Base-by-base conservation (phyloP, 2,329 filamentous ascomycete species). In the Phoma sp. region DNA sequence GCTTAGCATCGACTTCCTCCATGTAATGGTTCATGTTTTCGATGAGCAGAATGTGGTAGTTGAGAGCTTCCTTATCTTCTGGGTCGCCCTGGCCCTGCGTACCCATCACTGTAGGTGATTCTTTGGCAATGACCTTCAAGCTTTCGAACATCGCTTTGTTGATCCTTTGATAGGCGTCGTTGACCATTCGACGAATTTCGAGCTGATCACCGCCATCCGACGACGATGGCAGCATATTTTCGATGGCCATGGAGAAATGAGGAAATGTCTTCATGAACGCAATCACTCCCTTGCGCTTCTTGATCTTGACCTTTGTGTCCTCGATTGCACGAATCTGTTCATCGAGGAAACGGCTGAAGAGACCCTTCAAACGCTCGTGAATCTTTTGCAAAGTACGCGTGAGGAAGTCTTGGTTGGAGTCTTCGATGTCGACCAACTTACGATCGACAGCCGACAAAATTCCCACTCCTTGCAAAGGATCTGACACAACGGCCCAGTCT, bases 21-120 rank as follows among this genome's bases (percentile, higher is more conserved):
- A 95, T 81, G 77, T 96, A 98, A 75, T 96, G 92, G 70, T 97
- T 96, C 92, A 97, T 97, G 75, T 99, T 99, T 75, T 99, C 93
- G 64, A 99, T 98, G 48, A 98, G 83, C 30, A 98, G 83, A 67
- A 99, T 96, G 75, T 98, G 93, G 77, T 96, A 96, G 77, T 98
- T 98, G 57, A 99, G 84, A 4, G 92, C 91, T 74, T 97, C 93
- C 77, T 99, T 98, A 71, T 98, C 95, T 73, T 98, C 95, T 1
- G 85, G 83, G 65, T 90, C 88, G 44, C 77, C 78, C 62, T 79
- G 73, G 39, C 77, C 72, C 61, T 80, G 73, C 57, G 79, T 72
- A 82, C 90, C 80, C 73, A 75, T 75, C 14, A 78, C 77, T 1
- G 75, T 72, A 0, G 85, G 85, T 29, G 80, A 82, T 65, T 88